Percentiles rank a stretch among this genome's conserved stretches.
These are phyloP conservation scores for Carallia brachiata DNA, from an alignment of 345 rosid genomes.

Conservation along the genomic window DNA sequence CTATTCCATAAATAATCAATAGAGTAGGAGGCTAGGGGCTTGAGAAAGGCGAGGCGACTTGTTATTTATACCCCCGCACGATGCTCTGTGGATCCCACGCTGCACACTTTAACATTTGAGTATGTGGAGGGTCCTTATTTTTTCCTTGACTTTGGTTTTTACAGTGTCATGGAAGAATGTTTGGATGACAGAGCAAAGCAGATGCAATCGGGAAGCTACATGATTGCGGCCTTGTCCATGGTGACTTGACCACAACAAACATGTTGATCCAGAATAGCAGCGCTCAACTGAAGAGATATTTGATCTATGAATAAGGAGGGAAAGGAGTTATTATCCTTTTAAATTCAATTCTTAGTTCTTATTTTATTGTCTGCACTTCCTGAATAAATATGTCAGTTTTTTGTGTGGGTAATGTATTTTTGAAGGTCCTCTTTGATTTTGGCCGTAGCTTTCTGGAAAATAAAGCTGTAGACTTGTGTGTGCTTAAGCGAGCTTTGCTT, in stretches of 20 bases:
- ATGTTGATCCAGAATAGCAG: conserved; percentile 63
- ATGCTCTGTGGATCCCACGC: conserved; percentile 66
- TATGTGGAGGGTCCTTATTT: conserved; percentile 69
- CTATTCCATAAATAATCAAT: background rate
- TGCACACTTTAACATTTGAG: conserved; percentile 79
- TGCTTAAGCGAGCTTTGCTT: conserved; percentile 85
- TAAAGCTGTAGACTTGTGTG: conserved; percentile 91
- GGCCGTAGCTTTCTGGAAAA: conserved; percentile 99
- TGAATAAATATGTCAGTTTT: too few species aligned
- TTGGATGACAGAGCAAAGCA: conserved; percentile 66
- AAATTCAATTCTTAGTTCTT: background rate
- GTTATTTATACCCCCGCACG: conserved; percentile 79
- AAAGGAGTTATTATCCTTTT: background rate
- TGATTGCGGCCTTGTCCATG: conserved; percentile 94
- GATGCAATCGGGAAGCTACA: conserved; percentile 84
- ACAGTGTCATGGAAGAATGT: conserved; percentile 64
- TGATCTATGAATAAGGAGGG: too few species aligned
- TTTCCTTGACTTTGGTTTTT: conserved; percentile 66
- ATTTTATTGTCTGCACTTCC: too few species aligned
- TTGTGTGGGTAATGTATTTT: background rate
- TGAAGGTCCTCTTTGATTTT: conserved; percentile 81
- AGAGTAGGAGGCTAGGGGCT: conserved; percentile 87
- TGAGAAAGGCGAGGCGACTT: conserved; percentile 90
- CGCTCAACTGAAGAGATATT: conserved; percentile 58
- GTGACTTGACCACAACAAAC: conserved; percentile 93